phyloP scores from a whole-genome alignment of 1,284 basidiomycete genomes.

The Vanrija pseudolonga region DNA sequence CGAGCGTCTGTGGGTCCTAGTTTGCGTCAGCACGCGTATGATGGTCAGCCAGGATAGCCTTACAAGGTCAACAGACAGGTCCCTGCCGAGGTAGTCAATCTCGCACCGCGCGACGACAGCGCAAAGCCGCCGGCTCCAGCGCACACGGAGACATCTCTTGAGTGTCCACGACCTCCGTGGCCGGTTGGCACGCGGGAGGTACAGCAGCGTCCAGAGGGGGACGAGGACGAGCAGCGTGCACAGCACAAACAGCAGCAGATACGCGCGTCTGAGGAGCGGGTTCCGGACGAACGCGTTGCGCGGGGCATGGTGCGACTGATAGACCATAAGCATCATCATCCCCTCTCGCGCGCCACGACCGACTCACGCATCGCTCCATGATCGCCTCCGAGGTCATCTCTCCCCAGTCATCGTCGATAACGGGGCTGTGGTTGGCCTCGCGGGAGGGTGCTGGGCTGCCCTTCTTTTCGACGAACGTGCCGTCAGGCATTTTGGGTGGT shows the following conservation, averaged over 20 bases:
- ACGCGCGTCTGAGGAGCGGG: constrained; percentile 33
- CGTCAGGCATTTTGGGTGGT: too few species aligned
- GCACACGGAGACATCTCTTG: constrained; percentile 33
- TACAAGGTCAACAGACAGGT: constrained; percentile 29
- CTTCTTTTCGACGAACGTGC: too few species aligned
- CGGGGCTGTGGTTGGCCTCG: not conserved
- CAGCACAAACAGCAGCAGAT: constrained; percentile 32
- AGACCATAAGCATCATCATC: too few species aligned
- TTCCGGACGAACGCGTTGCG: constrained; percentile 27
- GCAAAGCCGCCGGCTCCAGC: constrained; percentile 34
- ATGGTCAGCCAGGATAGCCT: not conserved
- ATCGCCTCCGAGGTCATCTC: constrained; percentile 12
- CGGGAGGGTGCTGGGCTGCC: too few species aligned
- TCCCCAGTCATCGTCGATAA: constrained; percentile 10
- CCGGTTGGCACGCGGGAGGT: constrained; percentile 26
- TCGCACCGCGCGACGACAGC: constrained; percentile 40
- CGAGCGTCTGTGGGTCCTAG: constrained; percentile 29
- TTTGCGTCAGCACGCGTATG: not conserved
- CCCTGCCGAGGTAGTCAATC: constrained; percentile 41
- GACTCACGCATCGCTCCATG: constrained; percentile 6
- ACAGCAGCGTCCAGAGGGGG: constrained; percentile 34
- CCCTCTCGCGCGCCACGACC: not conserved
- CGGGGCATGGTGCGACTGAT: constrained; percentile 15
- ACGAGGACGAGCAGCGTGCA: constrained; percentile 30
- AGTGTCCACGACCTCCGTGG: constrained; percentile 35